These are phyloP conservation scores for Linnemannia elongata DNA, from an alignment of 192 early-diverging fungal species.

Conservation along the genomic window DNA sequence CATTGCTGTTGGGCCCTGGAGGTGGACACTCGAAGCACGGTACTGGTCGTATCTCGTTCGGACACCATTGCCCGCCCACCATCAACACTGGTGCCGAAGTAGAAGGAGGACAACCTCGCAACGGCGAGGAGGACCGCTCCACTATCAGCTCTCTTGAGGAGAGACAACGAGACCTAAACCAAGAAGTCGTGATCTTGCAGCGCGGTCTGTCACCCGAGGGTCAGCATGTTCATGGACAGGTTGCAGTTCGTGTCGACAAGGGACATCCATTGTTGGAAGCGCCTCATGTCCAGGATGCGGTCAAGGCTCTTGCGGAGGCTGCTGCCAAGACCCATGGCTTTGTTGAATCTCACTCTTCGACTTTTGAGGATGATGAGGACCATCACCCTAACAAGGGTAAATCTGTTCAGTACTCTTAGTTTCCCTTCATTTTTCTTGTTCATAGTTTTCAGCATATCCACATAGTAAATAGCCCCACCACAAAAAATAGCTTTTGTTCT, in stretches of 20 bases:
- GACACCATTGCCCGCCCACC: constrained; percentile 11
- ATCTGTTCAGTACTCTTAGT: not conserved
- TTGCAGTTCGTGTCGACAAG: constrained; percentile 25
- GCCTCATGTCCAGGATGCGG: constrained; percentile 38
- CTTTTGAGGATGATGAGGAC: not conserved
- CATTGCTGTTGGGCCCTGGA: constrained; percentile 20
- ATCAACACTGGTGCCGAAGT: constrained; percentile 10
- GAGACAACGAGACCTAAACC: not conserved
- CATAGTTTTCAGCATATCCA: not conserved
- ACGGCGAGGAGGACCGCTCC: constrained; percentile 6
- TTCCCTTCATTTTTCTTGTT: not conserved
- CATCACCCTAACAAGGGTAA: constrained; percentile 33
- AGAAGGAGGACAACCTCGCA: not conserved
- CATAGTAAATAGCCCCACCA: not conserved
- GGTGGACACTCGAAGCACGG: constrained; percentile 22
- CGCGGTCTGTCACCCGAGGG: constrained; percentile 2
- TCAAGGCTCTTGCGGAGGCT: constrained; percentile 28
- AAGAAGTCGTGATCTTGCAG: constrained; percentile 26
- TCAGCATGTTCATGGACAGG: constrained; percentile 17
- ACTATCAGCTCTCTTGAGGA: not conserved
- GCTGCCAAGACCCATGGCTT: constrained; percentile 44
- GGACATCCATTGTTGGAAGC: constrained; percentile 40
- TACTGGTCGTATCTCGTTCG: constrained; percentile 32
- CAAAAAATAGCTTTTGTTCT: not conserved
- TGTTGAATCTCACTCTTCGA: not conserved